Base-by-base conservation (phyloP, 257 asterid species). In the Gardenia jasminoides region DNA sequence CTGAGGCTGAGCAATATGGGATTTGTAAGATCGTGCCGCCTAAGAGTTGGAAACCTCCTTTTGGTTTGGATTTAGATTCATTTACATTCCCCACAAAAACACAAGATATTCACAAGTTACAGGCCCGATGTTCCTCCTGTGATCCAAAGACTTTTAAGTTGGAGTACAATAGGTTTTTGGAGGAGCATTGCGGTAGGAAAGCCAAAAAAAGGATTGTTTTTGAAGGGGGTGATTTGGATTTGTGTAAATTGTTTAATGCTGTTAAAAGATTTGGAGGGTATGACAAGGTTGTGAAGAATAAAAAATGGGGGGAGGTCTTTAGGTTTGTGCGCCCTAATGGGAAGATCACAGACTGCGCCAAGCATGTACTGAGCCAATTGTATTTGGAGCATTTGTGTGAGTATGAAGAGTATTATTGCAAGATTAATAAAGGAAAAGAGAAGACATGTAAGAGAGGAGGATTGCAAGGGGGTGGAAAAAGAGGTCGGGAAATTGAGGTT, bases 21-120 rank as follows among this genome's bases (percentile, higher is more conserved):
- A 94, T 94, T 77, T 94, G 99, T 82, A 94, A 90, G 83, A 93
- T 94, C 79, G 94, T 94, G 19, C 99, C 99, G n/a, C 99, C 99
- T 0, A 62, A 82, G 50, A 84, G 88, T 72, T 94, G 99, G 99
- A 92, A 88, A 67, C 90, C 99, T 78, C 98, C 99, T 17, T 94
- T 93, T 88, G 94, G 92, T 16, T 72, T 94, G 88, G 92, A 94
- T 81, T 81, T 78, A 89, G 85, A 91, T 22, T 78, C 90, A 6
- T 94, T 94, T 83, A 88, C 88, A 1, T 94, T 94, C 80, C 98
- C 95, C 1, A 93, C 99, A 5, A 94, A 94, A 83, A 86, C 96
- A 0, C 99, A 94, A 78, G 96, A 97, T 64, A 94, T 94, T 83
- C 99, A 94, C 86, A 98, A 93, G 80, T 88, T 94, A 86, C 99